These are phyloP conservation scores for Taiozyma sp. DNA, from an alignment of 1,139 yeast genomes.

Conservation along the genomic window DNA sequence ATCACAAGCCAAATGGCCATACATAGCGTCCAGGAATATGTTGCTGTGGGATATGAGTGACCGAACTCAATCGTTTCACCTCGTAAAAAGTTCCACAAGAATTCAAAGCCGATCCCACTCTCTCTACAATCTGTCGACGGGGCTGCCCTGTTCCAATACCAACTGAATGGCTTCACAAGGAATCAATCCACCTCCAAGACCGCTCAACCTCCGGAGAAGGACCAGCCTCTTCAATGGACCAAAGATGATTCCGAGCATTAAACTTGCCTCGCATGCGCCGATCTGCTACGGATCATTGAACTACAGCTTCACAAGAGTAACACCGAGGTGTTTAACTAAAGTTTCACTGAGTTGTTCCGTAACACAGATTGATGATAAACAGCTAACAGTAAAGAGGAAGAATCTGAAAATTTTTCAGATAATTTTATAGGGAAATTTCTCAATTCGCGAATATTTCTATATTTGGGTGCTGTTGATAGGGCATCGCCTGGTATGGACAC, in stretches of 20 bases:
- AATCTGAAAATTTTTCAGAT: conserved; percentile 11
- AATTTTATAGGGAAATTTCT: neutral
- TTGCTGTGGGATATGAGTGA: conserved; percentile 41
- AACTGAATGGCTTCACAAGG: conserved; percentile 3
- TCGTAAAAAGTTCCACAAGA: conserved; percentile 34
- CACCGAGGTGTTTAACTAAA: conserved; percentile 14
- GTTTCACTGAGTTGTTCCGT: conserved; percentile 19
- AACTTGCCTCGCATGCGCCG: conserved; percentile 64
- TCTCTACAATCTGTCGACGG: conserved; percentile 79
- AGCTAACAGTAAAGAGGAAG: neutral
- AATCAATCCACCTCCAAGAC: conserved; percentile 15
- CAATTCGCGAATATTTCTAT: neutral
- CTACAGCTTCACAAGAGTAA: conserved; percentile 18
- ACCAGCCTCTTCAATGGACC: conserved; percentile 26
- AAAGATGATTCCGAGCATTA: conserved; percentile 10
- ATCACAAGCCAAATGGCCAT: conserved; percentile 68
- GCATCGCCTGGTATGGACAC: conserved; percentile 6
- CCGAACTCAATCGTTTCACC: conserved; percentile 47
- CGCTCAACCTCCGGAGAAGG: conserved; percentile 56
- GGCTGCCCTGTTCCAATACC: conserved; percentile 65
- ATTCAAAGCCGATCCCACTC: conserved; percentile 61
- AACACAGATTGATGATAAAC: conserved; percentile 21
- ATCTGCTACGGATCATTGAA: conserved; percentile 42
- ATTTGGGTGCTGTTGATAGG: conserved; percentile 1
- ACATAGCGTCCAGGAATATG: conserved; percentile 93